A percentile compares a stretch with the other conserved stretches of the same genome.
phyloP scores from a whole-genome alignment of 257 asterid species.

The Ligustrum vulgare region DNA sequence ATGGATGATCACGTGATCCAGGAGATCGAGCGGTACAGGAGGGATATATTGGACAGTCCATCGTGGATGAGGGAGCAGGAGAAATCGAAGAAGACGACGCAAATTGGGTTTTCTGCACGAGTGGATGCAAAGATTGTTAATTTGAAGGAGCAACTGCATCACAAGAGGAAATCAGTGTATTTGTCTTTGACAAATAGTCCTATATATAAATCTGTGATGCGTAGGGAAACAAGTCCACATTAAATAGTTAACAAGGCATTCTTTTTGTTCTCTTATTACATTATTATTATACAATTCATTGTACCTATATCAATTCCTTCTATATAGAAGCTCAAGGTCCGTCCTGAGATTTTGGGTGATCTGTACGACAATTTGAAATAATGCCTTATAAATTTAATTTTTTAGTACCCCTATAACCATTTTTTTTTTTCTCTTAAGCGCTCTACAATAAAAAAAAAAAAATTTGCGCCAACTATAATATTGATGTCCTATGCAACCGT shows the following conservation, averaged over 20 bases:
- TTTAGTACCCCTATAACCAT: too few species aligned
- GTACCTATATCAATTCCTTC: not conserved
- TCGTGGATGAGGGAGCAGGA: conserved; percentile 65
- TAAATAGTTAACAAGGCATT: not conserved
- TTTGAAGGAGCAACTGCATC: conserved; percentile 40
- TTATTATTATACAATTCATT: not conserved
- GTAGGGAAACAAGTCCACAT: conserved; percentile 23
- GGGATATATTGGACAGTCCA: conserved; percentile 37
- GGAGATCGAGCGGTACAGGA: conserved; percentile 45
- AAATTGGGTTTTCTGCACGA: conserved; percentile 60
- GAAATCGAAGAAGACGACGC: conserved; percentile 51
- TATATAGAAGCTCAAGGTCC: too few species aligned
- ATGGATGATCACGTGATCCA: conserved; percentile 56
- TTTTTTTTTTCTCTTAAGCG: too few species aligned
- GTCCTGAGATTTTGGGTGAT: too few species aligned
- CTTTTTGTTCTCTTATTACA: not conserved
- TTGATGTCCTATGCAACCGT: too few species aligned
- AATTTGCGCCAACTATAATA: too few species aligned
- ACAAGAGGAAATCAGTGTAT: conserved; percentile 43
- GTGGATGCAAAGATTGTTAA: conserved; percentile 65
- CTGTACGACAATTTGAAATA: too few species aligned
- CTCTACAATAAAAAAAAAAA: too few species aligned
- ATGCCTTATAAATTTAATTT: too few species aligned
- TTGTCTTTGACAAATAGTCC: conserved; percentile 39
- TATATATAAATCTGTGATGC: conserved; percentile 25